Percentiles rank a stretch among this genome's conserved stretches.
These are phyloP conservation scores for Cladosporium colombiae DNA, from an alignment of 2,329 filamentous ascomycete genomes.

Conservation along the genomic window DNA sequence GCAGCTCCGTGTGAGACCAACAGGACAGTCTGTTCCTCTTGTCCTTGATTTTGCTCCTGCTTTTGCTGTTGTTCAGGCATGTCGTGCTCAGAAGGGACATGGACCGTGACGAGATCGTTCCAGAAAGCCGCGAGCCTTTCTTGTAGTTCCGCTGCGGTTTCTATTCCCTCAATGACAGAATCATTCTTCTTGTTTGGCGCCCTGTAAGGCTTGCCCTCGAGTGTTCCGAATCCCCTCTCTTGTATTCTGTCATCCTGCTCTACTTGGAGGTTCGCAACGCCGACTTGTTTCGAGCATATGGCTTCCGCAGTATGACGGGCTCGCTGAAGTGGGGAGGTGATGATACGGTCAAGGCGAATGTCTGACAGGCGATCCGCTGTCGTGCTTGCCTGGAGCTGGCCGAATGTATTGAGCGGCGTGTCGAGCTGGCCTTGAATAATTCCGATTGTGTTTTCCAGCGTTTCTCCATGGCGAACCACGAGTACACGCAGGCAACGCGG, in stretches of 20 bases:
- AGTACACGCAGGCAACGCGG: neutral
- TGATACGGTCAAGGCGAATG: neutral
- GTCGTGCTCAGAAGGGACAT: neutral
- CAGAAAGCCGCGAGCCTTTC: neutral
- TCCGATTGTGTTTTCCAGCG: neutral
- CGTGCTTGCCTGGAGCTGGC: slow-evolving; percentile 2
- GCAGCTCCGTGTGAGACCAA: slow-evolving; percentile 2
- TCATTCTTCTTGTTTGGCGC: neutral
- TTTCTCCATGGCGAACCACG: slow-evolving; percentile 1
- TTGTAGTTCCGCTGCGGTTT: neutral
- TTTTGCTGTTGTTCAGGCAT: neutral
- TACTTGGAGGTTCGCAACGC: neutral
- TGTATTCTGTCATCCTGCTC: slow-evolving; percentile 8
- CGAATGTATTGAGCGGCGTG: slow-evolving; percentile 3
- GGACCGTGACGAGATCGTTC: slow-evolving; percentile 1
- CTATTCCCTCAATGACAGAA: neutral
- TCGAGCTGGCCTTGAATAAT: slow-evolving; percentile 8
- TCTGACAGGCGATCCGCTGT: neutral
- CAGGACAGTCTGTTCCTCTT: neutral
- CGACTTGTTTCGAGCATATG: neutral
- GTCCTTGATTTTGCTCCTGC: neutral
- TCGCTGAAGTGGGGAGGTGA: slow-evolving; percentile 2
- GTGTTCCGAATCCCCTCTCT: neutral
- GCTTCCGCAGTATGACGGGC: slow-evolving; percentile 3
- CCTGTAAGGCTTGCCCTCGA: slow-evolving; percentile 3